Percentiles rank a stretch among this genome's conserved stretches.
phyloP scores from a whole-genome alignment of 2,329 filamentous ascomycete species.

The Kalmusia sp. region DNA sequence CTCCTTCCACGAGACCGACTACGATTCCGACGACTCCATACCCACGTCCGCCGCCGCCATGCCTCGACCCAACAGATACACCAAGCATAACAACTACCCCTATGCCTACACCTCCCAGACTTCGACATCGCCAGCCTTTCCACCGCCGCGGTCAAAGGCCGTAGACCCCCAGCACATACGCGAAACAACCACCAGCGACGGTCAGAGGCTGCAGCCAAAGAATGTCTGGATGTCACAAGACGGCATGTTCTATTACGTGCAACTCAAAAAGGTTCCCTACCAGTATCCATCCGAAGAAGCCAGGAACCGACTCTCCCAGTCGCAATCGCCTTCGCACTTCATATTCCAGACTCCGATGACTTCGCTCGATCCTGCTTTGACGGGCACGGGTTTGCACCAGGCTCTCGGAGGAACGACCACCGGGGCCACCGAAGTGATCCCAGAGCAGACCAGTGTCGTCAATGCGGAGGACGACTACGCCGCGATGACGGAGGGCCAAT shows the following conservation, averaged over 20 bases:
- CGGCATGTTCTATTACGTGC: no score
- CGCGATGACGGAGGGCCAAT: background rate
- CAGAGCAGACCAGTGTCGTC: background rate
- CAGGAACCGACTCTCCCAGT: conserved; percentile 1
- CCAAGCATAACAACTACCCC: background rate
- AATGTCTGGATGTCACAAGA: conserved; percentile 14
- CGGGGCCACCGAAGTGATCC: no score
- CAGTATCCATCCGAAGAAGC: conserved; percentile 13
- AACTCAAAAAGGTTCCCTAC: conserved; percentile 13
- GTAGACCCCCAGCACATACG: conserved; percentile 10
- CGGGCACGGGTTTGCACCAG: background rate
- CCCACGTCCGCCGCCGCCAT: conserved; percentile 16
- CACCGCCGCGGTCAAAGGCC: conserved; percentile 7
- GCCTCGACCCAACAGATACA: conserved; percentile 20
- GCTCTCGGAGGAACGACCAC: no score
- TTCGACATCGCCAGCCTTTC: conserved; percentile 9
- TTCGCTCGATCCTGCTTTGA: background rate
- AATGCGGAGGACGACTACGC: background rate
- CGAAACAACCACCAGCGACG: conserved; percentile 3
- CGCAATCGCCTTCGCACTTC: background rate
- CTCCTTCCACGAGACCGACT: background rate
- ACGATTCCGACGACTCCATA: conserved; percentile 3
- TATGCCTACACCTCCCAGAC: background rate
- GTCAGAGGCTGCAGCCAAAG: background rate
- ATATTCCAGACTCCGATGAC: conserved; percentile 1